Evolutionary conservation across 768 basidiomycete species (phyloP).

Genomic region (Lanmaoa pseudosensibilis): DNA sequence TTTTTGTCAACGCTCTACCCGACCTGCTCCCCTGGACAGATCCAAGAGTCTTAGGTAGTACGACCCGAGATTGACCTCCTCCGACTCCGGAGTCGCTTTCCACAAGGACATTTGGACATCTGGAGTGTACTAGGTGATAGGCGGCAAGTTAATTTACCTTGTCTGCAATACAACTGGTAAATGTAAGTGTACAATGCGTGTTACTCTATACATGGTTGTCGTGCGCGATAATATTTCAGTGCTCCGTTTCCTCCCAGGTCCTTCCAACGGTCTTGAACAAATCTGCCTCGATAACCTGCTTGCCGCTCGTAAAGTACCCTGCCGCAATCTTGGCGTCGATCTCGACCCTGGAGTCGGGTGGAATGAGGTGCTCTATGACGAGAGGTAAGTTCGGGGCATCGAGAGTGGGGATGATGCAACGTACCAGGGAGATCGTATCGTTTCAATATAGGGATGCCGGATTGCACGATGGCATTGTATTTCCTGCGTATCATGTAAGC

Average conservation of each 20-base stretch:
- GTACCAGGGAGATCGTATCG: conserved; percentile 86
- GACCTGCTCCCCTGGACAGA: no score
- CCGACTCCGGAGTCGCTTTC: no score
- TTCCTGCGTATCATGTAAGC: conserved; percentile 51
- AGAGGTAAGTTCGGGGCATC: not conserved
- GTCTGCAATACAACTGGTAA: conserved; percentile 4
- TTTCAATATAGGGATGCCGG: conserved; percentile 77
- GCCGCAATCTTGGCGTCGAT: conserved; percentile 96
- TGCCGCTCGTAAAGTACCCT: conserved; percentile 86
- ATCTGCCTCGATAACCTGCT: conserved; percentile 75
- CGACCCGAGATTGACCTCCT: no score
- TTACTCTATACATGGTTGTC: not conserved
- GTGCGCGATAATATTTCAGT: conserved; percentile 39
- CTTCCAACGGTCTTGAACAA: conserved; percentile 83
- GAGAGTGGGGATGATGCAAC: conserved; percentile 13
- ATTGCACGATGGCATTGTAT: conserved; percentile 90
- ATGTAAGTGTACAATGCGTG: not conserved
- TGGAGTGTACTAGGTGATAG: no score
- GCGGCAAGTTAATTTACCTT: not conserved
- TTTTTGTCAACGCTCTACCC: no score
- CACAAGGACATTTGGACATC: no score
- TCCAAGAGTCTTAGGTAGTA: no score
- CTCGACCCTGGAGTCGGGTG: conserved; percentile 87
- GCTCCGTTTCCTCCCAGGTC: conserved; percentile 89
- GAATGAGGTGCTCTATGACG: conserved; percentile 73